A percentile compares a stretch with the other conserved stretches of the same genome.
Evolutionary conservation across 768 basidiomycete genomes (phyloP).

Genomic region (Neoboletus subvelutipes): DNA sequence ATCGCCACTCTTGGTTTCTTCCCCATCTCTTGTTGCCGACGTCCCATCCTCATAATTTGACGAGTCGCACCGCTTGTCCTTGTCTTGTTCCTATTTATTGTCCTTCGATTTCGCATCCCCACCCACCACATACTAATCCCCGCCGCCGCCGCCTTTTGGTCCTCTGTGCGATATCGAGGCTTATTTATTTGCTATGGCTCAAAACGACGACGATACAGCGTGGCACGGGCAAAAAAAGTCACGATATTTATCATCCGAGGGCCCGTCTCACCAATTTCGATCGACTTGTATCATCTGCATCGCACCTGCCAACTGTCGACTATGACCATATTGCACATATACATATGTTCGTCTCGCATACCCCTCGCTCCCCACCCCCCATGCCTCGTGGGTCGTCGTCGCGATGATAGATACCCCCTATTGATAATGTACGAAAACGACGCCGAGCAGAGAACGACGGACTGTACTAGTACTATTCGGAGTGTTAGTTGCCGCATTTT

Average conservation of each 20-base stretch:
- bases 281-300: conserved; percentile 32
- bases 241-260: conserved; percentile 27
- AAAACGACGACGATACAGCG: conserved; percentile 29
- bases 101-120: conserved; percentile 23
- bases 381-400: conserved; percentile 25
- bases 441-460: conserved; percentile 27
- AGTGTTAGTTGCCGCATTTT: conserved; percentile 32
- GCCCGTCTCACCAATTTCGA: conserved; percentile 7
- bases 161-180: conserved; percentile 21
- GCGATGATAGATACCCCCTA: conserved; percentile 35
- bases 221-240: conserved; percentile 22
- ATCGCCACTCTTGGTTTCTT: conserved; percentile 30
- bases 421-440: conserved; percentile 28
- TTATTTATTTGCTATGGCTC: conserved; percentile 33
- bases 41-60: conserved; percentile 17
- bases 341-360: conserved; percentile 22
- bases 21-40: conserved; percentile 22
- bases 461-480: conserved; percentile 35
- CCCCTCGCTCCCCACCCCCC: conserved; percentile 12
- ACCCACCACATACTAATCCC: conserved; percentile 6
- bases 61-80: neutral
- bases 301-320: conserved; percentile 25
- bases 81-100: conserved; percentile 34
- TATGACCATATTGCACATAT: conserved; percentile 32
- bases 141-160: conserved; percentile 13